A percentile compares a stretch with the other conserved stretches of the same genome.
Conservation (phyloP, 1,139 yeast species). For the Debaryomyces coudertii region DNA sequence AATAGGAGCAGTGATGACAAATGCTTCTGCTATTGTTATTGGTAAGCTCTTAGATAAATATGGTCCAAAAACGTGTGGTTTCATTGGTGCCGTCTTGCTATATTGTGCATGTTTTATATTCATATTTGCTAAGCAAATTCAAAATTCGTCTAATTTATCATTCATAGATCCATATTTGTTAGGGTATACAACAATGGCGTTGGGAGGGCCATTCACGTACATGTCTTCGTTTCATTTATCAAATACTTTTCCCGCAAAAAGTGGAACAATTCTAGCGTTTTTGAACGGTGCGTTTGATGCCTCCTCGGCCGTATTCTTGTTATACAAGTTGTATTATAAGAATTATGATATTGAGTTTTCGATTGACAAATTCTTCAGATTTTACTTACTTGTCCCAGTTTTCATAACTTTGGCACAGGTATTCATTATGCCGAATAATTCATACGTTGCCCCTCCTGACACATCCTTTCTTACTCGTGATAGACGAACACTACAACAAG, state of each 20-base stretch:
- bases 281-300: constrained; percentile 53
- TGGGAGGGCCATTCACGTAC: constrained; percentile 51
- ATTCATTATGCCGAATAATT: constrained; percentile 44
- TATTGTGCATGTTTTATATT: constrained; percentile 43
- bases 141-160: constrained; percentile 16
- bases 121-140: constrained; percentile 31
- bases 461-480: constrained; percentile 24
- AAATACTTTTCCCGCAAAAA: constrained; percentile 44
- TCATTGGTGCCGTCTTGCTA: constrained; percentile 43
- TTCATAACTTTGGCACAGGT: constrained; percentile 45
- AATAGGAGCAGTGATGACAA: constrained; percentile 48
- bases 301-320: constrained; percentile 48
- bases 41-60: constrained; percentile 44
- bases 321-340: constrained; percentile 37
- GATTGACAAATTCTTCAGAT: constrained; percentile 35
- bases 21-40: constrained; percentile 45
- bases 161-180: constrained; percentile 43
- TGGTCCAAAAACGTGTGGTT: constrained; percentile 49
- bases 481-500: constrained; percentile 13
- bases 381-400: constrained; percentile 43
- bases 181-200: constrained; percentile 46
- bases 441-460: constrained; percentile 42
- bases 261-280: constrained; percentile 47
- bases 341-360: constrained; percentile 32
- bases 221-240: constrained; percentile 51